These are phyloP conservation scores for Micractinium sp. DNA, from an alignment of 139 green algal genomes.

Conservation along the genomic window DNA sequence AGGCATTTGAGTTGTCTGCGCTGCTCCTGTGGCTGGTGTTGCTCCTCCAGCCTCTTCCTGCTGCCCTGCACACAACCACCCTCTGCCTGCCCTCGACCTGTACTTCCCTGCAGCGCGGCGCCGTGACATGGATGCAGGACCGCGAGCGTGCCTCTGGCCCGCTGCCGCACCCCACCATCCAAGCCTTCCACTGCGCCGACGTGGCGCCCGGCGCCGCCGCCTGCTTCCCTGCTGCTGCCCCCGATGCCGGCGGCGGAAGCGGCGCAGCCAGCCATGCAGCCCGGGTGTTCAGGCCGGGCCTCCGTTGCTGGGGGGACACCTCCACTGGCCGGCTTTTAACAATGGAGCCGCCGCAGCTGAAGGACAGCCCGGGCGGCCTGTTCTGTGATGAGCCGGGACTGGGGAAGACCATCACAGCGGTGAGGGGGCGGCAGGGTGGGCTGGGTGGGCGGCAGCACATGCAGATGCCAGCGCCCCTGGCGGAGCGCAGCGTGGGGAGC, in stretches of 20 bases:
- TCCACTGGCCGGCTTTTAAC: conserved; percentile 50
- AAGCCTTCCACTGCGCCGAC: conserved; percentile 19
- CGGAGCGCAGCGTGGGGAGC: background rate
- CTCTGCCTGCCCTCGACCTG: background rate
- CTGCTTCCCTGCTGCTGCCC: background rate
- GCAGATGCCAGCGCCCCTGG: too few relatives aligned
- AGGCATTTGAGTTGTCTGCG: too few relatives aligned
- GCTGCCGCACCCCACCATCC: conserved; percentile 54
- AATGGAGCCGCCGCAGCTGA: conserved; percentile 40
- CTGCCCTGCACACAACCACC: too few relatives aligned
- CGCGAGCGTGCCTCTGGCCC: conserved; percentile 41
- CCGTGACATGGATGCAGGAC: conserved; percentile 75
- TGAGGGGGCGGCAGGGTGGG: background rate
- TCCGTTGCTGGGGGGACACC: conserved; percentile 43
- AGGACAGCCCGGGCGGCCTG: conserved; percentile 80
- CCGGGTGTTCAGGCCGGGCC: background rate
- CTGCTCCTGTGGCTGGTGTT: too few relatives aligned
- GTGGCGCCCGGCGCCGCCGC: background rate
- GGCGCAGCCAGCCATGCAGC: background rate
- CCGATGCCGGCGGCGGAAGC: too few relatives aligned
- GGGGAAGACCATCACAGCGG: conserved; percentile 89
- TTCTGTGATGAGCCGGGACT: conserved; percentile 95
- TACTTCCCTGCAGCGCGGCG: conserved; percentile 50
- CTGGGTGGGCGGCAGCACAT: background rate
- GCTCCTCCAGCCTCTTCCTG: too few relatives aligned